phyloP scores from a whole-genome alignment of 2,329 filamentous ascomycete species.

The Macrophomina phaseolina region DNA sequence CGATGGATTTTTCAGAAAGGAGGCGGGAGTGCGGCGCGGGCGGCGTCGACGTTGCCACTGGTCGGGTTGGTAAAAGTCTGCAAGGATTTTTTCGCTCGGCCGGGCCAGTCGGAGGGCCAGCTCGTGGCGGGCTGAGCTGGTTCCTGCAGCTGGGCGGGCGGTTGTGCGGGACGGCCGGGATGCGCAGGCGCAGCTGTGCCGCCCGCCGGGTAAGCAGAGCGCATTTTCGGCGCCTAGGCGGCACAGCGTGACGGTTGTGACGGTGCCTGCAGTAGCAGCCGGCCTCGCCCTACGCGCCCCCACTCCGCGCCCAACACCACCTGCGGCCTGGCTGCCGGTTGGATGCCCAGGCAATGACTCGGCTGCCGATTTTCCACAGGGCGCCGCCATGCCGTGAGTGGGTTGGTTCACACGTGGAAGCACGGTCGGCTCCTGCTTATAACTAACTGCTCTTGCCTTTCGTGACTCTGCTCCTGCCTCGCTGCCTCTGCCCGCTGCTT shows the following conservation, averaged over 20 bases:
- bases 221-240: slow-evolving; percentile 5
- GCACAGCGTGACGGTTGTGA: background rate
- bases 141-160: slow-evolving; percentile 14
- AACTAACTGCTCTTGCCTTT: slow-evolving; percentile 6
- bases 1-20: background rate
- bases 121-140: background rate
- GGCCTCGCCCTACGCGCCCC: background rate
- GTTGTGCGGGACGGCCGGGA: slow-evolving; percentile 3
- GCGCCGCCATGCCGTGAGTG: background rate
- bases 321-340: background rate
- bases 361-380: background rate
- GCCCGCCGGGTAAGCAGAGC: background rate
- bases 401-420: background rate
- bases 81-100: background rate
- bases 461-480: background rate
- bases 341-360: background rate
- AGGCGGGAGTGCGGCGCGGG: background rate
- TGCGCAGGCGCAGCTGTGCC: background rate
- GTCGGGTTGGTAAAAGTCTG: background rate
- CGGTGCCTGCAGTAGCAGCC: background rate
- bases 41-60: background rate
- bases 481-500: slow-evolving; percentile 1
- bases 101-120: background rate
- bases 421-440: background rate
- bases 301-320: background rate